Evolutionary conservation across 768 basidiomycete species (phyloP).

Genomic region (Amyloporia xantha): DNA sequence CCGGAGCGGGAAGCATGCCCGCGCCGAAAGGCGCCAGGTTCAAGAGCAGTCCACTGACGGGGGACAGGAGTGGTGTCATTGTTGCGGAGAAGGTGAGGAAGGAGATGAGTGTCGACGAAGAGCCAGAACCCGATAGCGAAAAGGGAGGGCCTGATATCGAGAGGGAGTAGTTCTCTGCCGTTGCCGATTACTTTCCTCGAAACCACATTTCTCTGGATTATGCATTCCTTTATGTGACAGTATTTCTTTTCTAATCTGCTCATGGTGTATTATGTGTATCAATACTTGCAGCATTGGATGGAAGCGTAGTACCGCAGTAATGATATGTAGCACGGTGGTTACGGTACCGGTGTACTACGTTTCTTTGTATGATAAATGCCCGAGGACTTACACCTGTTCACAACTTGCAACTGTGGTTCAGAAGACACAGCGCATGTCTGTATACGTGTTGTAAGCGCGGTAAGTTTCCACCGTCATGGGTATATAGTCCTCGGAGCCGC

Average conservation of each 20-base stretch:
- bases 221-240: no score
- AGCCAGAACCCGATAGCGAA: not conserved
- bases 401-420: no score
- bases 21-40: constrained; percentile 49
- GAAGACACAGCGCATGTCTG: no score
- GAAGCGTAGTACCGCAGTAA: not conserved
- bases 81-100: constrained; percentile 42
- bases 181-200: not conserved
- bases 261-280: constrained; percentile 1
- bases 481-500: no score
- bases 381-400: no score
- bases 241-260: no score
- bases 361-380: not conserved
- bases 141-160: constrained; percentile 14
- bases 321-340: not conserved
- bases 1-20: constrained; percentile 14
- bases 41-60: constrained; percentile 67
- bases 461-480: no score
- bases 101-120: constrained; percentile 3
- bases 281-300: not conserved
- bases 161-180: no score
- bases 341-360: not conserved
- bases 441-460: no score
- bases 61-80: constrained; percentile 38
- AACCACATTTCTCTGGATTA: not conserved